Base-by-base conservation (phyloP, 2,329 filamentous ascomycete genomes). In the Fusarium sp. region DNA sequence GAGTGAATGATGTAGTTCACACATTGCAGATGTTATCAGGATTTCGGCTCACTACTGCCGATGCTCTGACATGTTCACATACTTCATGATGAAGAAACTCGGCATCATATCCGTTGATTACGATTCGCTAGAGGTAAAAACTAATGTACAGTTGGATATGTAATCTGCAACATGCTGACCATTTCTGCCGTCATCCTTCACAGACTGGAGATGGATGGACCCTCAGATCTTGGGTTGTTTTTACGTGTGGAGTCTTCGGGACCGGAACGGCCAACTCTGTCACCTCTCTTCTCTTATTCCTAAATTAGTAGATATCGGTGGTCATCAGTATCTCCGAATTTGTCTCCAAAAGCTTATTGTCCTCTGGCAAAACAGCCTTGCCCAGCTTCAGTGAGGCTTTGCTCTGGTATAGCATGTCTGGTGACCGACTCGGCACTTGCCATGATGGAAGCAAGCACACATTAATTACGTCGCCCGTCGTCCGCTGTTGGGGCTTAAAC, bases 401-500 rank as follows among this genome's bases (percentile, higher is more conserved):
- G 19, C 11, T 19, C 22, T 19, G 47, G 19, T 37, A 35, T 28
- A n/a, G 33, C 15, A 24, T 45, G 10, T 45, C 28, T 45, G 17
- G 17, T 45, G 57, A 32, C 33, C 49, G 17, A n/a, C 7, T 37
- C 35, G 62, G 62, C 52, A 52, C 47, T 60, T 50, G 52, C 24
- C 56, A 59, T 41, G 22, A 26, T 41, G 43, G 45, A 48, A 48
- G 48, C 51, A 50, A 19, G 26, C 26, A 26, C 26, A 26, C 37
- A 61, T 68, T 65, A 65, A 61, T 68, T 65, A 65, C 64, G 65
- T 68, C 65, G 55, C 28, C 59, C 64, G 65, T 68, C 65, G 55
- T 32, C 59, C 22, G 48, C 46, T 62, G 41, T 65, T 44, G 48
- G 61, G 39, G 55, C 43, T 65, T 47, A 49, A 49, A 40, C 35